Percentiles rank a stretch among this genome's conserved stretches.
phyloP scores from a whole-genome alignment of 139 green algal species.

The Closterium sp. region DNA sequence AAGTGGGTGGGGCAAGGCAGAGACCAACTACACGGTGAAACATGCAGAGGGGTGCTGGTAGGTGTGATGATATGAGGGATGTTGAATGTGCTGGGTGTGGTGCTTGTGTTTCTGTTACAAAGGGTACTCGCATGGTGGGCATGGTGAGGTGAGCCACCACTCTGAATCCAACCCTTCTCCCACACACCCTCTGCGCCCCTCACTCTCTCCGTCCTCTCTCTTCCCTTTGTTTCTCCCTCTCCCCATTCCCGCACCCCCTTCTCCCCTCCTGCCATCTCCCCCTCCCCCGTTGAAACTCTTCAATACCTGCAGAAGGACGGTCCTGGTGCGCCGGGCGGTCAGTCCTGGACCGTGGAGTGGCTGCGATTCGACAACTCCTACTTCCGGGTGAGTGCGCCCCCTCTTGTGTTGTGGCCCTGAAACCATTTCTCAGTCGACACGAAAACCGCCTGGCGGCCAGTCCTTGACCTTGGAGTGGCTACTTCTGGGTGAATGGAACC shows the following conservation, averaged over 20 bases:
- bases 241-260: neutral
- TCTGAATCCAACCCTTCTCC: too few species aligned
- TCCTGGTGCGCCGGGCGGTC: constrained; percentile 71
- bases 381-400: constrained; percentile 57
- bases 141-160: too few species aligned
- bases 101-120: too few species aligned
- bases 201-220: too few species aligned
- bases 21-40: constrained; percentile 33
- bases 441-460: constrained; percentile 66
- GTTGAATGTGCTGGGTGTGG: too few species aligned
- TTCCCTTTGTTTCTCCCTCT: too few species aligned
- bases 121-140: too few species aligned
- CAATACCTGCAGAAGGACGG: constrained; percentile 60
- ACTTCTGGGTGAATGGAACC: constrained; percentile 63
- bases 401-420: too few species aligned
- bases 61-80: neutral
- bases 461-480: constrained; percentile 90
- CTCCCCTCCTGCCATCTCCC: neutral
- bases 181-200: too few species aligned
- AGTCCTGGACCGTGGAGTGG: constrained; percentile 86
- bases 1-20: constrained; percentile 62
- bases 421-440: too few species aligned
- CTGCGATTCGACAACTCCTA: constrained; percentile 89
- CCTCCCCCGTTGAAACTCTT: too few species aligned
- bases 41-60: too few species aligned